phyloP scores from a whole-genome alignment of 2,329 filamentous ascomycete species.

The Aspergillus sojae region DNA sequence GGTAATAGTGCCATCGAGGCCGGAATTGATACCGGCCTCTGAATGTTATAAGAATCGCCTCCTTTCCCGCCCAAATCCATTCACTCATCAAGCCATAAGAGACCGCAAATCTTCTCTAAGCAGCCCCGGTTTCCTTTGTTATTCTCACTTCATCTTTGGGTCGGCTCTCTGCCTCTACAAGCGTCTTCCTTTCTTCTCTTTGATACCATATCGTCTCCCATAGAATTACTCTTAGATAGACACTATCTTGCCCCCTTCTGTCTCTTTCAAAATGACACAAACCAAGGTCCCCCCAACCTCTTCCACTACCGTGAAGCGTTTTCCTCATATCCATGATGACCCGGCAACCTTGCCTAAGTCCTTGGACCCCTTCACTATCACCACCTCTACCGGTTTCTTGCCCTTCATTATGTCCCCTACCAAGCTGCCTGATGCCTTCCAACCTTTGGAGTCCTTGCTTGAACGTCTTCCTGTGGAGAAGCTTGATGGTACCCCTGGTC shows the following conservation, averaged over 20 bases:
- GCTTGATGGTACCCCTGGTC: slow-evolving; percentile 70
- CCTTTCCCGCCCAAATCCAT: slow-evolving; percentile 31
- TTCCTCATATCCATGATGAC: slow-evolving; percentile 50
- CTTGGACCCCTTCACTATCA: slow-evolving; percentile 52
- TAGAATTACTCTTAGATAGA: slow-evolving; percentile 7
- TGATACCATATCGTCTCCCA: slow-evolving; percentile 3
- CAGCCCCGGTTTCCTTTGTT: slow-evolving; percentile 16
- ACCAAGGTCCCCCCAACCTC: slow-evolving; percentile 34
- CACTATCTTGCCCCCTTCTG: slow-evolving; percentile 4
- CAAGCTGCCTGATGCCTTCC: slow-evolving; percentile 72
- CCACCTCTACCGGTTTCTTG: slow-evolving; percentile 49
- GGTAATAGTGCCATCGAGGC: slow-evolving; percentile 45
- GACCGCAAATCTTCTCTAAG: slow-evolving; percentile 2
- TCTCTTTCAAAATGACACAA: slow-evolving; percentile 37
- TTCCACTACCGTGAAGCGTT: slow-evolving; percentile 40
- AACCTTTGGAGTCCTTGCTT: slow-evolving; percentile 70
- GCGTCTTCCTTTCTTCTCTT: not conserved
- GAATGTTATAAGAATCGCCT: slow-evolving; percentile 45
- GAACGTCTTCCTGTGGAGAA: slow-evolving; percentile 79
- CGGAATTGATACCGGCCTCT: slow-evolving; percentile 52
- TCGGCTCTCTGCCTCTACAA: not conserved
- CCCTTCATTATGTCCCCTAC: slow-evolving; percentile 43
- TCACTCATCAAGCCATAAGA: slow-evolving; percentile 19
- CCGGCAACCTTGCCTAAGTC: slow-evolving; percentile 43
- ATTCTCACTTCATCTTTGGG: slow-evolving; percentile 7